Percentiles rank a stretch among this genome's conserved stretches.
Evolutionary conservation across 2,329 filamentous ascomycete genomes (phyloP).

Genomic region (Exophiala calicioides): DNA sequence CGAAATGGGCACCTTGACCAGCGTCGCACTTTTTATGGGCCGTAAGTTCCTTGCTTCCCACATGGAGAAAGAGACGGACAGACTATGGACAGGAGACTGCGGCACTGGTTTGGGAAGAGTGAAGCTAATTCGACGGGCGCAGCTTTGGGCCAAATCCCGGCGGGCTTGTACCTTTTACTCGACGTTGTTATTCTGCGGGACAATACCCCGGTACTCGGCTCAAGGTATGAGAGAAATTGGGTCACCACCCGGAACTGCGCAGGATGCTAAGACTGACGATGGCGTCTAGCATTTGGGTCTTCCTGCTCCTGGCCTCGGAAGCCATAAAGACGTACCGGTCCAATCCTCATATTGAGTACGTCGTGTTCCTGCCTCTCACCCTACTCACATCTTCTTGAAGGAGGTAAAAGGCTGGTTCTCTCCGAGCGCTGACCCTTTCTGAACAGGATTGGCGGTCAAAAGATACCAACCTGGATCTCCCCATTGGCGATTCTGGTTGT

Average conservation of each 20-base stretch:
- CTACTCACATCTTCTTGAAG: too few relatives aligned
- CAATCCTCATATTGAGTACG: slow-evolving; percentile 72
- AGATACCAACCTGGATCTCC: slow-evolving; percentile 90
- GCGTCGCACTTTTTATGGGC: slow-evolving; percentile 84
- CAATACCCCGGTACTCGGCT: slow-evolving; percentile 76
- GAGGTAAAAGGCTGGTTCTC: background rate
- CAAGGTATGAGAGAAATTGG: slow-evolving; percentile 63
- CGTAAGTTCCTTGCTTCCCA: slow-evolving; percentile 61
- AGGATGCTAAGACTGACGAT: slow-evolving; percentile 2
- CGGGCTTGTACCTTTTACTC: slow-evolving; percentile 74
- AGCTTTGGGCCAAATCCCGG: slow-evolving; percentile 81
- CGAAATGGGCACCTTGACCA: slow-evolving; percentile 86
- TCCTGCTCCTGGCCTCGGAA: slow-evolving; percentile 81
- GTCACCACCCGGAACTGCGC: background rate
- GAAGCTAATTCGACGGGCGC: too few relatives aligned
- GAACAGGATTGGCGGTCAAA: slow-evolving; percentile 56
- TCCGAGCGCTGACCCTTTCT: background rate
- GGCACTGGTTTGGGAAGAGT: too few relatives aligned
- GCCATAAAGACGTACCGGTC: slow-evolving; percentile 80
- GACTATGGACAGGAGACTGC: too few relatives aligned
- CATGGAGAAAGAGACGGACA: background rate
- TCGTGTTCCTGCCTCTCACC: background rate
- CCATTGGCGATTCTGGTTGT: slow-evolving; percentile 77
- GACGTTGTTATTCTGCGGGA: slow-evolving; percentile 71
- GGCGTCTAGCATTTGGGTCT: slow-evolving; percentile 79